These are phyloP conservation scores for Penicillium capsulatum DNA, from an alignment of 2,329 filamentous ascomycete species.

Conservation along the genomic window DNA sequence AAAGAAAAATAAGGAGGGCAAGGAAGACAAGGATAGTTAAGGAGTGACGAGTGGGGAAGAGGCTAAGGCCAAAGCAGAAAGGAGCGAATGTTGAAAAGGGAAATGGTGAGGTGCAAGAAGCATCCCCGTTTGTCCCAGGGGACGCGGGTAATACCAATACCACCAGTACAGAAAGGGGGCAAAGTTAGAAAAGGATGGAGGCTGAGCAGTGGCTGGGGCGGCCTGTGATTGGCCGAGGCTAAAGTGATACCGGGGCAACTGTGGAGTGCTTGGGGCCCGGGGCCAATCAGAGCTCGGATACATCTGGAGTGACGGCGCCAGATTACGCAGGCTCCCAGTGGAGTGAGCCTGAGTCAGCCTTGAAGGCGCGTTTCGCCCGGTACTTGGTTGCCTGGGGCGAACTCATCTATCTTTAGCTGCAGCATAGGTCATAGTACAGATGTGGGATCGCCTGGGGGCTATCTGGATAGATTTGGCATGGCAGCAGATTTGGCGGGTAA, in stretches of 20 bases:
- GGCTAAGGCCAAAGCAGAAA: slow-evolving; percentile 18
- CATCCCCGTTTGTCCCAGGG: slow-evolving; percentile 4
- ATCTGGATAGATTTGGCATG: too few species aligned
- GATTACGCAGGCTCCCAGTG: not conserved
- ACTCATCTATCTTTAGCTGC: too few species aligned
- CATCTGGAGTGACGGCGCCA: not conserved
- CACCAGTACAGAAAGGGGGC: slow-evolving; percentile 4
- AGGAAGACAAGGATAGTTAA: slow-evolving; percentile 18
- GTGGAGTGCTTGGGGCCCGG: too few species aligned
- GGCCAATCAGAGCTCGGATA: too few species aligned
- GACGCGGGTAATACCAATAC: slow-evolving; percentile 4
- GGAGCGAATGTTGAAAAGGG: slow-evolving; percentile 14
- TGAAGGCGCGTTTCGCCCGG: not conserved
- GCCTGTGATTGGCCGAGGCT: not conserved
- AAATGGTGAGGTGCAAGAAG: slow-evolving; percentile 26
- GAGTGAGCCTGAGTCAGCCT: not conserved
- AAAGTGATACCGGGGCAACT: too few species aligned
- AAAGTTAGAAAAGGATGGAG: not conserved
- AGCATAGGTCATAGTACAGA: too few species aligned
- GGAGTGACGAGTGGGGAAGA: slow-evolving; percentile 22
- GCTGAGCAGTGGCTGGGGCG: not conserved
- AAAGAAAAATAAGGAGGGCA: slow-evolving; percentile 7
- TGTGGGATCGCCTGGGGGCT: too few species aligned
- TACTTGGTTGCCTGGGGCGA: not conserved
- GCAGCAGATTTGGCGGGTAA: too few species aligned